These are phyloP conservation scores for Barnettozyma populi DNA, from an alignment of 805 yeast genomes.

Conservation along the genomic window DNA sequence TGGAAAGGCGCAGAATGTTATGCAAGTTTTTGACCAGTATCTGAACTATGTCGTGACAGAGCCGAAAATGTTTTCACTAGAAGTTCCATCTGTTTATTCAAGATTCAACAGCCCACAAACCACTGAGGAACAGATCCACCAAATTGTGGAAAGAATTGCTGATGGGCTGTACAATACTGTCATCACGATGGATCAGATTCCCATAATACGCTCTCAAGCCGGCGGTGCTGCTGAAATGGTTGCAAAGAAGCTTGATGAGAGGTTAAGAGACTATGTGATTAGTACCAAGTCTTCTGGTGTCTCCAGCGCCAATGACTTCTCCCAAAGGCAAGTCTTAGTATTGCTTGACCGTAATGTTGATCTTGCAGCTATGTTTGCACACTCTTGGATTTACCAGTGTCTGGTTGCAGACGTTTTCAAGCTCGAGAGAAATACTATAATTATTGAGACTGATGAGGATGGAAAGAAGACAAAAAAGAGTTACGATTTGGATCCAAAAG, in stretches of 20 bases:
- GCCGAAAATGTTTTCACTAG: slow-evolving; percentile 81
- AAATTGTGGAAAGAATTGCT: slow-evolving; percentile 64
- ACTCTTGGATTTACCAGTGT: slow-evolving; percentile 97
- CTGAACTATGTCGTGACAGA: slow-evolving; percentile 89
- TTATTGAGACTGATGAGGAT: slow-evolving; percentile 40
- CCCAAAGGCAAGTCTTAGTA: slow-evolving; percentile 70
- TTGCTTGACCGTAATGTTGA: slow-evolving; percentile 86
- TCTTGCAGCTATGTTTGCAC: slow-evolving; percentile 89
- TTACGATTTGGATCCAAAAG: slow-evolving; percentile 88
- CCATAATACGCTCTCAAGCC: slow-evolving; percentile 83
- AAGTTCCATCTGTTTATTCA: slow-evolving; percentile 59
- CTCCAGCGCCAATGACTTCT: slow-evolving; percentile 19
- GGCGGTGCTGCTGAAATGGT: slow-evolving; percentile 96
- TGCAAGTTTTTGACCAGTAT: slow-evolving; percentile 93
- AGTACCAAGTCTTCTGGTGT: slow-evolving; percentile 40
- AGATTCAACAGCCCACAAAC: slow-evolving; percentile 65
- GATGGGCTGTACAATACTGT: slow-evolving; percentile 76
- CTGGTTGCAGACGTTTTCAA: slow-evolving; percentile 90
- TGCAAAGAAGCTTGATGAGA: slow-evolving; percentile 79
- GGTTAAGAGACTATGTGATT: slow-evolving; percentile 77
- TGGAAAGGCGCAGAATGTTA: slow-evolving; percentile 65
- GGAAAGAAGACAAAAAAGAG: slow-evolving; percentile 42
- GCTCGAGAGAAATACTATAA: slow-evolving; percentile 76
- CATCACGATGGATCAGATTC: slow-evolving; percentile 73
- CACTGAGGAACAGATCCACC: slow-evolving; percentile 68